Evolutionary conservation across 1,284 basidiomycete species (phyloP), one percentile per base, ranked within the genome.

Genomic region (Ustilago curta): DNA sequence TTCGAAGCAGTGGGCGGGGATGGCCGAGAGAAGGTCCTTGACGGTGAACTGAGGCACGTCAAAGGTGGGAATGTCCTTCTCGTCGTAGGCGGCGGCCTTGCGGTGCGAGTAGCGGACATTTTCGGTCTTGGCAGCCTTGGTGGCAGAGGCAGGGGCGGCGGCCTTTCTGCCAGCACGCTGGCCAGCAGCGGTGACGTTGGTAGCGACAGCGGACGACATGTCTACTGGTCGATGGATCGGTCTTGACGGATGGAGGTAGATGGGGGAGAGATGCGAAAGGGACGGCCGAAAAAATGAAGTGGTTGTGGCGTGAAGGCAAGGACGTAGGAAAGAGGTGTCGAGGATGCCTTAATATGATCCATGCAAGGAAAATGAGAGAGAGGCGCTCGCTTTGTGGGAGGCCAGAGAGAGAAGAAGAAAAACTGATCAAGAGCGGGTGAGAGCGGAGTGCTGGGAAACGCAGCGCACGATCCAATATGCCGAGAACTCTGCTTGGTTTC

Each of bases 1-100:
- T 87, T 97, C 89, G 87, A 91, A 94, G 88, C 96, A 98, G 87
- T 96, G 94, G 6, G 92, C 85, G 12, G 94, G 95, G 84, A 98
- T 97, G 29, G 90, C 90, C 59, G 90, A 90, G 57, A 97, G 89
- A 66, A 97, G 86, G 82, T 95, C 92, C 87, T 94, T 95, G 84
- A 95, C 88, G 21, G 91, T 89, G 67, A 94, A 87, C 86, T 93
- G 90, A 39, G 93, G 93, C 68, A 94, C 92, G 50, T 89, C 85
- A 79, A 90, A 90, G 62, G 82, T 83, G 49, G 79, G 73, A 29
- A 85, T 77, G 50, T 82, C 77, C 53, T 83, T 77, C 57, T 76
- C 64, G 21, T 80, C 70, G 75, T 73, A 83, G 42, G 43, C 43
- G 53, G 76, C 71, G 14, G 78, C 79, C 74, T 83, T 73, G 25